Evolutionary conservation across 768 basidiomycete genomes (phyloP).

Genomic region (Amanita thiersii): DNA sequence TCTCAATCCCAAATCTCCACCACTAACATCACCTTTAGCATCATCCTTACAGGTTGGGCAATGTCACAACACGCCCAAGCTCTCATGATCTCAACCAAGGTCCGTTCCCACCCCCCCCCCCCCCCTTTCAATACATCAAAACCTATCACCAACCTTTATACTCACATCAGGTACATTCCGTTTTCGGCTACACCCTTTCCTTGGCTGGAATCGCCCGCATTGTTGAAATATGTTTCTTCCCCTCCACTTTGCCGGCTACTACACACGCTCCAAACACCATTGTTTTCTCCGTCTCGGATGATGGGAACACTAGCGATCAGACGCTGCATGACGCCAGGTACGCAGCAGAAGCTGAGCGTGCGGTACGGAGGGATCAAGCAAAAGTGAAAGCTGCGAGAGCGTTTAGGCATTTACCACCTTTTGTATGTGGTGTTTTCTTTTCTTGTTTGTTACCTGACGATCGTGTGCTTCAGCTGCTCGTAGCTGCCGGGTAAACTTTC

Average conservation of each 20-base stretch:
- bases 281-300: constrained; percentile 18
- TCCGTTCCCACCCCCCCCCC: constrained; percentile 15
- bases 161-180: constrained; percentile 56
- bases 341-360: constrained; percentile 12
- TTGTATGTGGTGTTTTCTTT: constrained; percentile 44
- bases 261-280: constrained; percentile 14
- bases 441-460: constrained; percentile 2
- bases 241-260: constrained; percentile 20
- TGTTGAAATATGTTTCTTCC: constrained; percentile 77
- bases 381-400: constrained; percentile 37
- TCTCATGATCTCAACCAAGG: constrained; percentile 77
- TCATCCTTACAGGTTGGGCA: constrained; percentile 89
- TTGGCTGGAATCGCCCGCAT: constrained; percentile 74
- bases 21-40: constrained; percentile 29
- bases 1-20: neutral
- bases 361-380: constrained; percentile 14
- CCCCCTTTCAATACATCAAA: neutral
- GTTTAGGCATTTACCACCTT: constrained; percentile 85
- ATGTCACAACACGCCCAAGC: constrained; percentile 89
- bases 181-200: constrained; percentile 84
- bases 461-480: constrained; percentile 43
- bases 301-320: constrained; percentile 56
- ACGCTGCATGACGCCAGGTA: constrained; percentile 43
- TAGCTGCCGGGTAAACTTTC: constrained; percentile 57
- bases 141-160: neutral